Percentiles rank a stretch among this genome's conserved stretches.
These are phyloP conservation scores for Aureobasidium mangrovei DNA, from an alignment of 2,329 filamentous ascomycete species.

Conservation along the genomic window DNA sequence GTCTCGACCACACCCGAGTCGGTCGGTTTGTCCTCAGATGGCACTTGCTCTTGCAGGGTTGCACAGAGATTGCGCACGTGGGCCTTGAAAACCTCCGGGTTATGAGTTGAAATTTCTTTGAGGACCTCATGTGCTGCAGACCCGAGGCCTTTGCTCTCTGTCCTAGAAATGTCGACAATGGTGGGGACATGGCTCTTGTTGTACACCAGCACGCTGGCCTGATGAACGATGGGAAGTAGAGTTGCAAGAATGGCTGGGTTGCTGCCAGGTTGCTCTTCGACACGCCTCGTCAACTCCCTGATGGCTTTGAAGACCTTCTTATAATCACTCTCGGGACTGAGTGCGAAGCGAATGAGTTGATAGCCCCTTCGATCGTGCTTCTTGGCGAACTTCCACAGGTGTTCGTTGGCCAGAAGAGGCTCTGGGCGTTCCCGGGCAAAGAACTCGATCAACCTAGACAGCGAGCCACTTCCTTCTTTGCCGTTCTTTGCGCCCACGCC, in stretches of 20 bases:
- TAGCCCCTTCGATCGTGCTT: slow-evolving; percentile 83
- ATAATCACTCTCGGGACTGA: slow-evolving; percentile 80
- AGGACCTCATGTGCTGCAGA: slow-evolving; percentile 77
- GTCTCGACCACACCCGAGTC: slow-evolving; percentile 75
- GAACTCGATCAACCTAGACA: slow-evolving; percentile 65
- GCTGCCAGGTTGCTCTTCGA: slow-evolving; percentile 57
- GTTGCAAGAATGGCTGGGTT: slow-evolving; percentile 64
- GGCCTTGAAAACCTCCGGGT: slow-evolving; percentile 83
- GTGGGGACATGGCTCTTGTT: slow-evolving; percentile 89
- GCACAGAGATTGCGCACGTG: slow-evolving; percentile 89
- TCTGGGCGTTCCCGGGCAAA: slow-evolving; percentile 72
- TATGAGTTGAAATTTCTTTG: slow-evolving; percentile 81
- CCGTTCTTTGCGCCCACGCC: slow-evolving; percentile 66
- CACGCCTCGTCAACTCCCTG: slow-evolving; percentile 76
- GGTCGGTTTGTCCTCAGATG: slow-evolving; percentile 57
- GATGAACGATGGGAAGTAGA: slow-evolving; percentile 71
- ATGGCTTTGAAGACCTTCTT: slow-evolving; percentile 83
- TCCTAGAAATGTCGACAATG: slow-evolving; percentile 80
- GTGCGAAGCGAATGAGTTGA: slow-evolving; percentile 78
- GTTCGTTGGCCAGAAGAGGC: slow-evolving; percentile 57
- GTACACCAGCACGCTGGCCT: slow-evolving; percentile 75
- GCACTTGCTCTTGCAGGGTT: slow-evolving; percentile 71
- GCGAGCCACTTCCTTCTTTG: slow-evolving; percentile 57
- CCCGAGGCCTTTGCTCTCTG: slow-evolving; percentile 62
- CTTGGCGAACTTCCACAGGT: slow-evolving; percentile 86